Conservation (phyloP, 345 rosid genomes). For the Sisymbrium altissimum region DNA sequence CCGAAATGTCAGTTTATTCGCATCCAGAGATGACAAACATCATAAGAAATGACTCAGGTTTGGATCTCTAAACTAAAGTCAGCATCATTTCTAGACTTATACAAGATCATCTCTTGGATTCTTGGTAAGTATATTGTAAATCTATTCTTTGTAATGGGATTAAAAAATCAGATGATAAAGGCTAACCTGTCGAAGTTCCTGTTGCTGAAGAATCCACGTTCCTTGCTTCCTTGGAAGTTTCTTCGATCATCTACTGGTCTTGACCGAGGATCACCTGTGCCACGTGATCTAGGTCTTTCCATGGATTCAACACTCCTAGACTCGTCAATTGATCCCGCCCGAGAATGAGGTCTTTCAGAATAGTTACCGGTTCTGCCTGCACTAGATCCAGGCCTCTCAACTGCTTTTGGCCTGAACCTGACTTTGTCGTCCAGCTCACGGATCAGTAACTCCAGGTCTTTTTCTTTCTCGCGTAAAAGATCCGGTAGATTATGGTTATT, state of each 20-base stretch:
- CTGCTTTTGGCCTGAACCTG: constrained; percentile 70
- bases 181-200: constrained; percentile 71
- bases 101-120: constrained; percentile 9
- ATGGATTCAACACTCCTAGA: constrained; percentile 58
- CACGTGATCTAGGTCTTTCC: constrained; percentile 84
- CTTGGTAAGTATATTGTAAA: neutral
- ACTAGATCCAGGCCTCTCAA: constrained; percentile 63
- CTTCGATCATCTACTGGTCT: constrained; percentile 71
- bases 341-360: constrained; percentile 82
- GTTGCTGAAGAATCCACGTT: constrained; percentile 69
- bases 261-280: constrained; percentile 62
- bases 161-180: neutral
- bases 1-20: constrained; percentile 4
- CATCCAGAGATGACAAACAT: constrained; percentile 1
- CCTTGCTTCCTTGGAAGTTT: constrained; percentile 75
- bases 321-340: constrained; percentile 70
- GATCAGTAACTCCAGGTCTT: constrained; percentile 54
- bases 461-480: constrained; percentile 56
- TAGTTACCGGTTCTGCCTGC: constrained; percentile 58
- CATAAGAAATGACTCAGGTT: neutral
- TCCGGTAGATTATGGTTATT: constrained; percentile 38
- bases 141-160: neutral
- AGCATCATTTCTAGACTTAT: neutral
- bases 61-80: neutral
- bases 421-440: constrained; percentile 76